phyloP scores from a whole-genome alignment of 495 filamentous ascomycete genomes.

The Xylaria cubensis region DNA sequence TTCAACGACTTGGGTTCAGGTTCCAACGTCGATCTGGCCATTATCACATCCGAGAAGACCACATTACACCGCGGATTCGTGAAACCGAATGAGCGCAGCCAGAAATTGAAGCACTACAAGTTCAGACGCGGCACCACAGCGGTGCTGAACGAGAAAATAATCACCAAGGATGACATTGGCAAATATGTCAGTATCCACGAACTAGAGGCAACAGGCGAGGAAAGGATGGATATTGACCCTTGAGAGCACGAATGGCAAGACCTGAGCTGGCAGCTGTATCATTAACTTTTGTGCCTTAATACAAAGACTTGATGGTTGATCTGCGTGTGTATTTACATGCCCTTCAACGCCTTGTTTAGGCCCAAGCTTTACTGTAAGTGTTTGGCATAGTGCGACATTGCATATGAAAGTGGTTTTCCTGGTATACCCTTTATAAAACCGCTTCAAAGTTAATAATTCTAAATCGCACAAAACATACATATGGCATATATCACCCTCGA shows the following conservation, averaged over 20 bases:
- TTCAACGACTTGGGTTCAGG: conserved; percentile 99
- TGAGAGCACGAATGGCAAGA: conserved; percentile 46
- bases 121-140: conserved; percentile 92
- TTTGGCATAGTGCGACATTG: background rate
- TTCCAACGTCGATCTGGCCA: conserved; percentile 94
- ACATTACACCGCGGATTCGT: conserved; percentile 89
- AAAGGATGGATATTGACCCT: conserved; percentile 94
- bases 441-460: background rate
- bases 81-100: conserved; percentile 86
- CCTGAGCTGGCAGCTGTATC: conserved; percentile 19
- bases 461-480: background rate
- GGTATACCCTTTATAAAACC: background rate
- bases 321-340: background rate
- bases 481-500: background rate
- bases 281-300: conserved; percentile 22
- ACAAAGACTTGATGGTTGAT: conserved; percentile 19
- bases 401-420: background rate
- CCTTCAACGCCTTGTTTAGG: background rate
- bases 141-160: conserved; percentile 90
- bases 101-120: conserved; percentile 91
- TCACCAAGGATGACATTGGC: conserved; percentile 88
- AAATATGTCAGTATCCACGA: conserved; percentile 96
- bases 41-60: conserved; percentile 94
- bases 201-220: conserved; percentile 69
- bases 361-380: background rate